Evolutionary conservation across 768 basidiomycete genomes (phyloP).

Genomic region (Daedaleopsis sinensis): DNA sequence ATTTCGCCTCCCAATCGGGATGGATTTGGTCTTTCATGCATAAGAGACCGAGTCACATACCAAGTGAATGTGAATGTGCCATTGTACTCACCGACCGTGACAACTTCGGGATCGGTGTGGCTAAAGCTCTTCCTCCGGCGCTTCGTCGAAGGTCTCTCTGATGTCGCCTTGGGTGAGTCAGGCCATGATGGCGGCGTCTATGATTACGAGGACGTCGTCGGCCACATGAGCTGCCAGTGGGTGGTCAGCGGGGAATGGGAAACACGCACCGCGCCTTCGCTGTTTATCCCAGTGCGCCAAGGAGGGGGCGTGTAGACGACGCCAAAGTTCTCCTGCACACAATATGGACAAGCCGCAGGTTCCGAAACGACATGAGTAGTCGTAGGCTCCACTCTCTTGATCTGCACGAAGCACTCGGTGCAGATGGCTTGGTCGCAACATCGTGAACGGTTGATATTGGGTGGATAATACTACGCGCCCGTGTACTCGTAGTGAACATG

Average conservation of each 20-base stretch:
- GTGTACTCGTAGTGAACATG: slow-evolving; percentile 13
- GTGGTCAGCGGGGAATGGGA: background rate
- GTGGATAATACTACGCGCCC: slow-evolving; percentile 83
- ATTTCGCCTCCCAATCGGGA: slow-evolving; percentile 97
- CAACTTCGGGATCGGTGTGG: slow-evolving; percentile 85
- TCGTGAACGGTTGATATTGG: slow-evolving; percentile 95
- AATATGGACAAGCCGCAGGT: slow-evolving; percentile 96
- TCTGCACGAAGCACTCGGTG: slow-evolving; percentile 99
- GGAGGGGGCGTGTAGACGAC: slow-evolving; percentile 82
- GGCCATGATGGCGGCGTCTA: slow-evolving; percentile 51
- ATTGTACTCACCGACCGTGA: slow-evolving; percentile 75
- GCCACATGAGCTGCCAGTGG: background rate
- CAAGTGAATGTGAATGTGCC: background rate
- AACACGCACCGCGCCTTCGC: slow-evolving; percentile 65
- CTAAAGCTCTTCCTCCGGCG: slow-evolving; percentile 88
- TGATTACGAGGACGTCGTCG: background rate
- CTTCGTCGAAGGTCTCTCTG: slow-evolving; percentile 41
- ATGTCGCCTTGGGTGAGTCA: slow-evolving; percentile 50
- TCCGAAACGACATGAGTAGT: slow-evolving; percentile 95
- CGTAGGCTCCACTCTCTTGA: slow-evolving; percentile 95
- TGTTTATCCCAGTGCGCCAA: slow-evolving; percentile 81
- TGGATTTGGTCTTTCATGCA: slow-evolving; percentile 81
- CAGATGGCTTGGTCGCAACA: slow-evolving; percentile 99
- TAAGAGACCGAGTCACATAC: background rate
- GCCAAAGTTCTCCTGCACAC: slow-evolving; percentile 97